Conservation (phyloP, 177 flowering plant species). For the Vitis hybrid region DNA sequence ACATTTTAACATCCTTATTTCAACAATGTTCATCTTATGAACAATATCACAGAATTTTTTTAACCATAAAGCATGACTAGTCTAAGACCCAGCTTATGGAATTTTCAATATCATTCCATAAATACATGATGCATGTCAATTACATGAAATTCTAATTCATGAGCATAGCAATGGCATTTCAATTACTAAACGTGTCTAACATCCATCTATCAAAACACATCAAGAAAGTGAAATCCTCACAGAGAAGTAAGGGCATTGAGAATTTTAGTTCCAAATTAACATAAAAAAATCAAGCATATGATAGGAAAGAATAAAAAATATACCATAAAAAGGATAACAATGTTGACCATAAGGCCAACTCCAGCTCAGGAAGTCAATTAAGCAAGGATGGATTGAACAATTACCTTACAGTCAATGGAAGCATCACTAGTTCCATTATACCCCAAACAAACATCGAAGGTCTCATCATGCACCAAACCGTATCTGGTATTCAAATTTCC, state of each 20-base stretch:
- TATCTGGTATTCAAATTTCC: conserved; percentile 32
- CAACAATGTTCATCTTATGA: too few species aligned
- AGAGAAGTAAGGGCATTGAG: background rate
- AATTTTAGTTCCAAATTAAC: background rate
- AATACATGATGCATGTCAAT: too few species aligned
- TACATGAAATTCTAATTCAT: too few species aligned
- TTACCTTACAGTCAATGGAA: conserved; percentile 48
- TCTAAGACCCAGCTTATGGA: too few species aligned
- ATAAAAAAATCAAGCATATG: too few species aligned
- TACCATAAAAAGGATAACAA: background rate
- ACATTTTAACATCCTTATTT: too few species aligned
- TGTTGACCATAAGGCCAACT: background rate
- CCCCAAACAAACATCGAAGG: conserved; percentile 30
- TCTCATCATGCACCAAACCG: conserved; percentile 29
- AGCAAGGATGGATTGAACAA: background rate
- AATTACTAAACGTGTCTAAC: background rate
- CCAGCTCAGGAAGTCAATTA: background rate
- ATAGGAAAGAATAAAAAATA: background rate
- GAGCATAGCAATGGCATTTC: too few species aligned
- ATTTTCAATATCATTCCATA: too few species aligned
- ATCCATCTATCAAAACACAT: background rate
- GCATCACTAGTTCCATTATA: conserved; percentile 22
- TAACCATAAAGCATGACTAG: too few species aligned
- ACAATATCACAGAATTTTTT: too few species aligned
- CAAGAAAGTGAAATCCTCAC: background rate